Evolutionary conservation across 106 monocot species (phyloP).

Genomic region (Hemerocallis citrina): DNA sequence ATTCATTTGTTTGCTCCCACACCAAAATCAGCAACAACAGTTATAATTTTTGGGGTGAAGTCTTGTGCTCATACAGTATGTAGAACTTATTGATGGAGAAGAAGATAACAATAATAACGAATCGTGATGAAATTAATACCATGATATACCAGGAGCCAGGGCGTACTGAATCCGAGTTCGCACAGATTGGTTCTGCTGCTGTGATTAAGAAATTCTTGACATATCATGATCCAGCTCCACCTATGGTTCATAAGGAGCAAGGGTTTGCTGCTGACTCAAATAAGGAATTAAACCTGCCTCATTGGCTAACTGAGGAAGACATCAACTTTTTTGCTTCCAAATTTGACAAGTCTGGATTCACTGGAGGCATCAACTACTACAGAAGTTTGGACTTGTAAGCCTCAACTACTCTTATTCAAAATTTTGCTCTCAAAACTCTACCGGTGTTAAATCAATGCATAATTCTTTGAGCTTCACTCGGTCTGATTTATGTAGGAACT

Average conservation of each 20-base stretch:
- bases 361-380: slow-evolving; percentile 63
- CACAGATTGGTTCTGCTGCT: slow-evolving; percentile 2
- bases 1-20: no score
- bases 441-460: no score
- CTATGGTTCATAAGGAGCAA: slow-evolving; percentile 23
- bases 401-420: no score
- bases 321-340: slow-evolving; percentile 38
- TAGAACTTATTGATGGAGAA: no score
- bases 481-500: no score
- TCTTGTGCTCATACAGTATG: no score
- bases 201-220: slow-evolving; percentile 25
- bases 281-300: slow-evolving; percentile 17
- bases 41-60: no score
- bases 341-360: slow-evolving; percentile 55
- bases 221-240: slow-evolving; percentile 19
- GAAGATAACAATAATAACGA: no score
- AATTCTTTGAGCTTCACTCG: no score
- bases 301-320: slow-evolving; percentile 57
- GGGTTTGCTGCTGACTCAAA: slow-evolving; percentile 15
- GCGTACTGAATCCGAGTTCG: slow-evolving; percentile 29
- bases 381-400: slow-evolving; percentile 42
- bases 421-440: no score
- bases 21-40: no score
- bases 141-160: slow-evolving; percentile 51
- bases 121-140: no score